These are phyloP conservation scores for Trypanosoma avium DNA, from an alignment of 208 protist species.

Conservation along the genomic window DNA sequence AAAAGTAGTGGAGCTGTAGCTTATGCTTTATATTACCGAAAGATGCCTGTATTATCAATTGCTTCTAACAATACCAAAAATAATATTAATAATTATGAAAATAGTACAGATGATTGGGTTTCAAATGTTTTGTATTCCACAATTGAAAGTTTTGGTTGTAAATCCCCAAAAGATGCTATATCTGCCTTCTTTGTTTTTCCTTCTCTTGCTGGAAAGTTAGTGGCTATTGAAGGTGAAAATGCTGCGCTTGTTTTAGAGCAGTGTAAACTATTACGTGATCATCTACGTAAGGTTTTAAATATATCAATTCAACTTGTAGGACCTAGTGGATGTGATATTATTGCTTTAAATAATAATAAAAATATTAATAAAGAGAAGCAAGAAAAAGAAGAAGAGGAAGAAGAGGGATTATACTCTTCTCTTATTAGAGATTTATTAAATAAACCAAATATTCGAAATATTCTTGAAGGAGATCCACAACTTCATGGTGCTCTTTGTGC, in stretches of 20 bases:
- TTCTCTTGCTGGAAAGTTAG: constrained; percentile 7
- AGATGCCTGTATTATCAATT: constrained; percentile 70
- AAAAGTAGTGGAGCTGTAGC: constrained; percentile 36
- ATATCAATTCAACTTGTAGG: constrained; percentile 10
- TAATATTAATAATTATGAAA: neutral
- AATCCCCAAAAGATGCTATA: constrained; percentile 22
- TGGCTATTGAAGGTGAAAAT: constrained; percentile 16
- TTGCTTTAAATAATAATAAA: no score
- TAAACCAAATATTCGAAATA: neutral
- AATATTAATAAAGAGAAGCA: constrained; percentile 5
- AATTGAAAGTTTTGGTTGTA: neutral
- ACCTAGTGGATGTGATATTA: constrained; percentile 18
- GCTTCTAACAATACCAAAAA: neutral
- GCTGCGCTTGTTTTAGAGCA: neutral
- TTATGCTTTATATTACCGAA: constrained; percentile 62
- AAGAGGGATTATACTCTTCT: constrained; percentile 25
- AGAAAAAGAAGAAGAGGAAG: neutral
- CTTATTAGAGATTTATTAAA: constrained; percentile 23
- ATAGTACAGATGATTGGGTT: constrained; percentile 16
- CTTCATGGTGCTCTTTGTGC: constrained; percentile 46
- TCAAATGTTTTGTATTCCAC: constrained; percentile 19
- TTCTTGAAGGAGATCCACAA: constrained; percentile 31
- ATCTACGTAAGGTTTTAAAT: constrained; percentile 4
- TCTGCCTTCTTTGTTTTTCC: constrained; percentile 48
- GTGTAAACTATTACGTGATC: constrained; percentile 8